Evolutionary conservation across 805 yeast species (phyloP), one percentile per base, ranked within the genome.

Genomic region (Groenewaldozyma tartarivorans): DNA sequence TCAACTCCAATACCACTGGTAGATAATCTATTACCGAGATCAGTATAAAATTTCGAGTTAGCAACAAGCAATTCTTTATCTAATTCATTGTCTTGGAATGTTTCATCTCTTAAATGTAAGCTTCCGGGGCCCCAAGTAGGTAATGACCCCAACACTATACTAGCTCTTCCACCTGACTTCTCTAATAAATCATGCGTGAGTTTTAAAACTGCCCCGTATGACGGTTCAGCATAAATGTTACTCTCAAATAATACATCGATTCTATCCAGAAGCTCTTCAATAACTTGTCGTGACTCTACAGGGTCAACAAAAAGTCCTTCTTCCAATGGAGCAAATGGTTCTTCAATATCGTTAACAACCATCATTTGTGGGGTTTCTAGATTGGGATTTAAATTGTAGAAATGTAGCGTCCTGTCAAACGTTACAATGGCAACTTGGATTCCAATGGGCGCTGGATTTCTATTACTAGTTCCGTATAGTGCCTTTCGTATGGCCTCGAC

Each of bases 111-210:
- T 35, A 53, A 45, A 7, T 47, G 48, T 3, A 65, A 67, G 6
- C 71, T 66, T 3, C 96, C 96, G 0, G 86, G 80, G 0, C 95
- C 95, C 71, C 77, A 71, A 1, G 84, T 71, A 4, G 98, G 96
- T 31, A 86, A 58, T 1, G 78, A 63, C 2, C 84, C 70, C 33
- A 88, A 61, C 3, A 82, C 59, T 0, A 83, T 71, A 18, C 81
- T 72, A 26, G 90, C 77, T 51, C 88, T 83, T 45, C 97, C 98
- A 1, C 62, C 56, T 13, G 13, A 24, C 2, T 51, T 51, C 34
- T 69, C 69, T 20, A 87, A 64, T 4, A 86, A 78, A 39, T 73
- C 55, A 50, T 69, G 63, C 0, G 94, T 90, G 2, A 80, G 76
- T 41, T 77, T 67, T 26, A 86, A 60, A 0, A 94, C 96, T 2